phyloP scores from a whole-genome alignment of 345 rosid genomes.

The Ceriops decandra region DNA sequence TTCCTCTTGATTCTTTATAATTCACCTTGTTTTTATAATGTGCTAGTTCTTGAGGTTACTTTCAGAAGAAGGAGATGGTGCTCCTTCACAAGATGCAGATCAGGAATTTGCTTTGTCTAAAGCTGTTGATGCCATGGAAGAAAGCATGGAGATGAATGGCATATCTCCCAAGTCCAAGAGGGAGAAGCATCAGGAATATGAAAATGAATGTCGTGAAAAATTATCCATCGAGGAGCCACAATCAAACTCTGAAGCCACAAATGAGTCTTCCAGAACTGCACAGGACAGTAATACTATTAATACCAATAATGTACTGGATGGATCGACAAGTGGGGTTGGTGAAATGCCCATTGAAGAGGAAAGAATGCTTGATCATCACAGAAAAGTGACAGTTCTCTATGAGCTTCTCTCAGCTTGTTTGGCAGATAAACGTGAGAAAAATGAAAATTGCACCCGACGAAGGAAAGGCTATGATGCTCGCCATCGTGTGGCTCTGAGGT shows the following conservation, averaged over 20 bases:
- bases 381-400: slow-evolving; percentile 73
- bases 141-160: slow-evolving; percentile 47
- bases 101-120: slow-evolving; percentile 65
- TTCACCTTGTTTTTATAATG: not conserved
- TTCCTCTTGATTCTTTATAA: not conserved
- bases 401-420: slow-evolving; percentile 93
- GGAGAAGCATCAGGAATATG: slow-evolving; percentile 72
- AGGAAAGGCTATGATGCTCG: slow-evolving; percentile 96
- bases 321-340: slow-evolving; percentile 31
- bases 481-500: slow-evolving; percentile 80
- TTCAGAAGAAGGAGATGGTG: slow-evolving; percentile 59
- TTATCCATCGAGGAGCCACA: slow-evolving; percentile 42
- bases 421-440: slow-evolving; percentile 55
- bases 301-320: slow-evolving; percentile 25
- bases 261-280: slow-evolving; percentile 11
- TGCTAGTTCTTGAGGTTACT: slow-evolving; percentile 70
- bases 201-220: slow-evolving; percentile 69
- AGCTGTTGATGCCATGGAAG: slow-evolving; percentile 63
- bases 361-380: slow-evolving; percentile 54
- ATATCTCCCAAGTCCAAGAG: slow-evolving; percentile 51
- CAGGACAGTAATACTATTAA: slow-evolving; percentile 18
- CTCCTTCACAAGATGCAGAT: slow-evolving; percentile 44
- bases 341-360: slow-evolving; percentile 60
- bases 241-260: slow-evolving; percentile 28
- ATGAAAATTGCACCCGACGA: slow-evolving; percentile 42